Evolutionary conservation across 2,329 filamentous ascomycete species (phyloP).

Genomic region (Catunica adiposa): DNA sequence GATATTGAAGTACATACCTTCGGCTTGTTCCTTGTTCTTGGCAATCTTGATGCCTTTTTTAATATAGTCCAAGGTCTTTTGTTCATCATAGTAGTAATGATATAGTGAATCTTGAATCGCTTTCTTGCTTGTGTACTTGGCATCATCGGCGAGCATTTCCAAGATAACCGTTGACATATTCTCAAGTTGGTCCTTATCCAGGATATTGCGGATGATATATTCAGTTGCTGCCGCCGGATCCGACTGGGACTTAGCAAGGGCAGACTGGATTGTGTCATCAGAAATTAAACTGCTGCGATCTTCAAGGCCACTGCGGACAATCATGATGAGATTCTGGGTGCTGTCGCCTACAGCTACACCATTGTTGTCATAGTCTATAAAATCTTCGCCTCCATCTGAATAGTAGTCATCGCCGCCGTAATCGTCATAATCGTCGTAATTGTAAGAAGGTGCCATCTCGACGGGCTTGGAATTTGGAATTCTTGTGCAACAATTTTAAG

Average conservation of each 20-base stretch:
- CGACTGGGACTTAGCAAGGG: neutral
- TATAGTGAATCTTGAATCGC: conserved; percentile 72
- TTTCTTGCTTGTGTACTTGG: conserved; percentile 31
- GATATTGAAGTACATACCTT: conserved; percentile 24
- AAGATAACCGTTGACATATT: conserved; percentile 2
- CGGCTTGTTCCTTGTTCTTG: conserved; percentile 28
- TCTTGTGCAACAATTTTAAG: too few relatives aligned
- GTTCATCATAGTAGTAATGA: conserved; percentile 80
- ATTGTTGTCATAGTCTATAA: conserved; percentile 7
- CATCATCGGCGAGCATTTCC: conserved; percentile 30
- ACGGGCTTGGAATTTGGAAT: neutral
- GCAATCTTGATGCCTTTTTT: conserved; percentile 30
- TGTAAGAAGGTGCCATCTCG: conserved; percentile 6
- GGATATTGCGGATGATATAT: conserved; percentile 6
- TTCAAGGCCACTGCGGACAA: conserved; percentile 7
- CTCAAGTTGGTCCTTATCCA: conserved; percentile 9
- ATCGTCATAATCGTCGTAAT: conserved; percentile 12
- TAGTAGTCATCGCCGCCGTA: conserved; percentile 27
- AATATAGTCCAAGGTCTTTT: conserved; percentile 60
- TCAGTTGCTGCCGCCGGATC: conserved; percentile 3
- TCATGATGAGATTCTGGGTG: neutral
- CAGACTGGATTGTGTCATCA: conserved; percentile 6
- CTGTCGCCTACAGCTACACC: neutral
- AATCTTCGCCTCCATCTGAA: conserved; percentile 26
- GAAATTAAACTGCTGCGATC: conserved; percentile 10